Percentiles rank a stretch among this genome's conserved stretches.
phyloP scores from a whole-genome alignment of 495 filamentous ascomycete species.

The Daldinia loculata region DNA sequence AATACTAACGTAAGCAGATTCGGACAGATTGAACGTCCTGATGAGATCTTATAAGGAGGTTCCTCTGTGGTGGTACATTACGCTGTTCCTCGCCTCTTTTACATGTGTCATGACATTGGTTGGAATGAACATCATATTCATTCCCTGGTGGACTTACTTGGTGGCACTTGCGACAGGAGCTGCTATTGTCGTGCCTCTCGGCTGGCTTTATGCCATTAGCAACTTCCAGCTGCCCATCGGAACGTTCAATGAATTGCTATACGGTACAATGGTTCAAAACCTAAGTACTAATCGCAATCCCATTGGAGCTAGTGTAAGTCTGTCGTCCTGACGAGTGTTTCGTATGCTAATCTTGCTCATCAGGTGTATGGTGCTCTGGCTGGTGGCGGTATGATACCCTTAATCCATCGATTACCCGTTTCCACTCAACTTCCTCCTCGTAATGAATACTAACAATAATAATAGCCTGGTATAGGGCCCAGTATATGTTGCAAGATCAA shows the following conservation, averaged over 20 bases:
- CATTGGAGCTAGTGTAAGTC: conserved; percentile 56
- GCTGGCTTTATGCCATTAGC: conserved; percentile 65
- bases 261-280: conserved; percentile 65
- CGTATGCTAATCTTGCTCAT: conserved; percentile 9
- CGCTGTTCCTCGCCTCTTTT: conserved; percentile 58
- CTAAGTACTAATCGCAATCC: conserved; percentile 57
- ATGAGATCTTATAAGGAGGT: conserved; percentile 64
- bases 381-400: conserved; percentile 39
- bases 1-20: conserved; percentile 39
- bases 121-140: conserved; percentile 59
- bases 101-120: conserved; percentile 58
- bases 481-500: conserved; percentile 63
- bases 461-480: conserved; percentile 60
- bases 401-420: not conserved
- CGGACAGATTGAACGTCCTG: conserved; percentile 64
- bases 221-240: conserved; percentile 64
- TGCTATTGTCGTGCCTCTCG: conserved; percentile 61
- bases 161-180: conserved; percentile 61
- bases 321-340: not conserved
- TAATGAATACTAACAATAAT: conserved; percentile 9
- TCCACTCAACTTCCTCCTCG: not conserved
- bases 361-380: conserved; percentile 61
- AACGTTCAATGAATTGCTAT: conserved; percentile 65
- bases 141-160: conserved; percentile 66
- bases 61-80: conserved; percentile 63